These are phyloP conservation scores for Sherardia arvensis DNA, from an alignment of 257 asterid genomes.

Conservation along the genomic window DNA sequence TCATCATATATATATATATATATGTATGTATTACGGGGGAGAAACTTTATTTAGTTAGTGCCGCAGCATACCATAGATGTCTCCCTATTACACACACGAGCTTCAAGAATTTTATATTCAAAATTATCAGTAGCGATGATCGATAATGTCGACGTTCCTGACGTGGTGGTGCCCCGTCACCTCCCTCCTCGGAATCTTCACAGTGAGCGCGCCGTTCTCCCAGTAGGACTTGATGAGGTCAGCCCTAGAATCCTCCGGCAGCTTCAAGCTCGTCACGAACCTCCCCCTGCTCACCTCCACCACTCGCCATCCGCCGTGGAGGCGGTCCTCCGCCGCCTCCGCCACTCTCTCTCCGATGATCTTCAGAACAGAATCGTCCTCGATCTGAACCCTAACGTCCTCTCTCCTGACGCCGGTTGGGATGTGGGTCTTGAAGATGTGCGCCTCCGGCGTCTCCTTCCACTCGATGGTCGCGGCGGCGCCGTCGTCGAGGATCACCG, in stretches of 20 bases:
- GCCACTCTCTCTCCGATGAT: constrained; percentile 1
- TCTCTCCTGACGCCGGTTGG: constrained; percentile 11
- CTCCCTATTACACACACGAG: neutral
- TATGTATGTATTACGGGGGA: neutral
- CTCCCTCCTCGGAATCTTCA: constrained; percentile 10
- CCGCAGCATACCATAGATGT: neutral
- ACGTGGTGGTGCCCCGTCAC: neutral
- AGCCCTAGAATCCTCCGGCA: constrained; percentile 9
- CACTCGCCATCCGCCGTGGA: neutral
- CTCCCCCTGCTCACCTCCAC: constrained; percentile 1
- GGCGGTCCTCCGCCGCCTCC: constrained; percentile 2
- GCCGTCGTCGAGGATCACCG: neutral
- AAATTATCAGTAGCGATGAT: neutral
- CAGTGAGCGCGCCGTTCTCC: constrained; percentile 13
- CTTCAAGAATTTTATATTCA: neutral
- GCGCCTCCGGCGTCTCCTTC: constrained; percentile 13
- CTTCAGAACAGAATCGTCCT: constrained; percentile 10
- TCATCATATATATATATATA: too few relatives aligned
- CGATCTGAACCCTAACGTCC: constrained; percentile 8
- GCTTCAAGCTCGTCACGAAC: constrained; percentile 8
- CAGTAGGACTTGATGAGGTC: constrained; percentile 2
- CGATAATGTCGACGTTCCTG: neutral
- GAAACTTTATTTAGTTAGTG: neutral
- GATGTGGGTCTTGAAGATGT: constrained; percentile 7
- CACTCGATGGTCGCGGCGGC: constrained; percentile 4